A percentile compares a stretch with the other conserved stretches of the same genome.
Conservation (phyloP, 805 yeast species). For the Candida coquimbonensis region DNA sequence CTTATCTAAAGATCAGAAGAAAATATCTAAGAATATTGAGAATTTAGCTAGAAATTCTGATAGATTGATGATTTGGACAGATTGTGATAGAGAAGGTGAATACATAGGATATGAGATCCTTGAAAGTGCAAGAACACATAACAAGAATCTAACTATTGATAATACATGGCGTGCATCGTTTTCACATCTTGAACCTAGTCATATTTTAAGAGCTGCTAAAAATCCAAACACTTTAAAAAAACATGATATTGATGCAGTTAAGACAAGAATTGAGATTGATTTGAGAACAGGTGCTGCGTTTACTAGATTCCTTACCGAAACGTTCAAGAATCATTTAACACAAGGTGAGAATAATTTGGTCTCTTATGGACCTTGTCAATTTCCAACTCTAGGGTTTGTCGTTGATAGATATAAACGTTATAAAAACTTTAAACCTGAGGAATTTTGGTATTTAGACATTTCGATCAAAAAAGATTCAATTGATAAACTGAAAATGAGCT, state of each 20-base stretch:
- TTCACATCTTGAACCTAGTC: conserved; percentile 77
- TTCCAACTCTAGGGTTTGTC: conserved; percentile 94
- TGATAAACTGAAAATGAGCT: conserved; percentile 38
- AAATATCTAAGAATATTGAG: conserved; percentile 59
- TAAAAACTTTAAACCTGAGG: conserved; percentile 63
- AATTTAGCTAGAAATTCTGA: conserved; percentile 55
- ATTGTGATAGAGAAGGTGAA: conserved; percentile 96
- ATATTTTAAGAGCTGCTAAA: conserved; percentile 67
- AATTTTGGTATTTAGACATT: conserved; percentile 69
- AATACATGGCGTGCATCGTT: conserved; percentile 71
- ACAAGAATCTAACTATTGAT: conserved; percentile 37
- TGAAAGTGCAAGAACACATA: conserved; percentile 51
- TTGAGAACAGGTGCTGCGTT: conserved; percentile 83
- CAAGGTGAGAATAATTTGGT: conserved; percentile 14
- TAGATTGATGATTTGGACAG: conserved; percentile 90
- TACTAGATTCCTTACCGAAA: conserved; percentile 68
- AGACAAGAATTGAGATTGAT: conserved; percentile 81
- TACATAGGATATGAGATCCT: conserved; percentile 81
- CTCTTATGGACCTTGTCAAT: conserved; percentile 92
- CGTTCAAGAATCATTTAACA: conserved; percentile 26
- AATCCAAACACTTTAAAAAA: conserved; percentile 58
- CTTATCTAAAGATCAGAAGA: conserved; percentile 33
- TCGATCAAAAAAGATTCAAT: conserved; percentile 32
- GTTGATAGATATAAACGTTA: conserved; percentile 85
- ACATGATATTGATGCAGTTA: conserved; percentile 75